A percentile compares a stretch with the other conserved stretches of the same genome.
phyloP scores from a whole-genome alignment of 2,329 filamentous ascomycete species.

The Sclerotinia spermophila region DNA sequence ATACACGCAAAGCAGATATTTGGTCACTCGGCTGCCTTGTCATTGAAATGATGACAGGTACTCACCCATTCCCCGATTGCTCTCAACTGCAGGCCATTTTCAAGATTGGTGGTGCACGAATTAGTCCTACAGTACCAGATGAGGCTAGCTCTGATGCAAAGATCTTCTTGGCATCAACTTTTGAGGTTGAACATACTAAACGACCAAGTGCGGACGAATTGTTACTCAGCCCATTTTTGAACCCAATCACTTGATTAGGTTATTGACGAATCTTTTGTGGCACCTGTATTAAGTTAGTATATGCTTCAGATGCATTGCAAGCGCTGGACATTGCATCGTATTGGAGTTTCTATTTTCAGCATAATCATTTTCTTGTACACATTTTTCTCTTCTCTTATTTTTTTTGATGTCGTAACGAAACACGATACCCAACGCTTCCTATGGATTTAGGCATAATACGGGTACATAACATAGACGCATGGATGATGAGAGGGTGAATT shows the following conservation, averaged over 20 bases:
- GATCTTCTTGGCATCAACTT: constrained; percentile 81
- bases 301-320: constrained; percentile 25
- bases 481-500: constrained; percentile 5
- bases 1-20: constrained; percentile 97
- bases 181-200: constrained; percentile 92
- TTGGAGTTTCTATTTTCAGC: constrained; percentile 17
- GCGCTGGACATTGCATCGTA: constrained; percentile 30
- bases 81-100: constrained; percentile 98
- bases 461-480: constrained; percentile 18
- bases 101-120: constrained; percentile 88
- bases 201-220: constrained; percentile 89
- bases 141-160: constrained; percentile 80
- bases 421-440: constrained; percentile 17
- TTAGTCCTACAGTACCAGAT: constrained; percentile 83
- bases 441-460: constrained; percentile 19
- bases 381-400: not conserved
- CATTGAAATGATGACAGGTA: constrained; percentile 98
- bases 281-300: constrained; percentile 17
- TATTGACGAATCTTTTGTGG: not conserved
- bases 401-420: constrained; percentile 22
- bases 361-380: constrained; percentile 21
- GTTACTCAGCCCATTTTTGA: constrained; percentile 77
- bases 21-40: constrained; percentile 97
- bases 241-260: constrained; percentile 56
- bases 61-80: constrained; percentile 94